Evolutionary conservation across 306 rosid species (phyloP).

Genomic region (Crotalaria pallida): DNA sequence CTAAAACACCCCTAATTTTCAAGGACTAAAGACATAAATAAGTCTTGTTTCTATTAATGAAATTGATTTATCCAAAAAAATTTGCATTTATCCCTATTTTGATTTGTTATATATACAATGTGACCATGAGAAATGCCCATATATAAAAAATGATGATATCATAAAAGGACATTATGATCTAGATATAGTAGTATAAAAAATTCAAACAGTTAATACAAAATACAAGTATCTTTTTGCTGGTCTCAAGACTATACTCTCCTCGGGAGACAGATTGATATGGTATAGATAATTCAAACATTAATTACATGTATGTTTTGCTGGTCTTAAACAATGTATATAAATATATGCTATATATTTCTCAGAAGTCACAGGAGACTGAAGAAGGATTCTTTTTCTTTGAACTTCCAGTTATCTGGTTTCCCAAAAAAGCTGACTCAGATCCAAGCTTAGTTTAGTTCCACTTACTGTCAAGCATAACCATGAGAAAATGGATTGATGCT

Average conservation of each 20-base stretch:
- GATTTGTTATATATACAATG: no score
- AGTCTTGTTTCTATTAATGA: no score
- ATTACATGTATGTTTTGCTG: not conserved
- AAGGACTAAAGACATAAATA: no score
- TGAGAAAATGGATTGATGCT: constrained; percentile 33
- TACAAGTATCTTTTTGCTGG: not conserved
- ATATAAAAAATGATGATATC: no score
- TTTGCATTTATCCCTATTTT: no score
- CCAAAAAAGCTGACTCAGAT: constrained; percentile 27
- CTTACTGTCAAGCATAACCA: not conserved
- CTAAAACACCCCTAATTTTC: no score
- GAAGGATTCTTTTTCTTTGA: not conserved
- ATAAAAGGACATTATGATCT: not conserved
- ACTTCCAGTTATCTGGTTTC: not conserved
- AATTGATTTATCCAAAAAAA: no score
- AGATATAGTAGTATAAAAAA: not conserved
- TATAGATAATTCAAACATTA: not conserved
- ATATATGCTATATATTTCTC: not conserved
- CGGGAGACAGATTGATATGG: not conserved
- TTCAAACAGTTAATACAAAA: not conserved
- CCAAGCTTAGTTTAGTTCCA: constrained; percentile 22
- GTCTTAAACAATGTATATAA: not conserved
- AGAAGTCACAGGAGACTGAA: not conserved
- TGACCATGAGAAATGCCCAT: no score
- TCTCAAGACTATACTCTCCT: not conserved